Conservation (phyloP, 2,329 filamentous ascomycete species). For the Phyllosticta citriasiana region DNA sequence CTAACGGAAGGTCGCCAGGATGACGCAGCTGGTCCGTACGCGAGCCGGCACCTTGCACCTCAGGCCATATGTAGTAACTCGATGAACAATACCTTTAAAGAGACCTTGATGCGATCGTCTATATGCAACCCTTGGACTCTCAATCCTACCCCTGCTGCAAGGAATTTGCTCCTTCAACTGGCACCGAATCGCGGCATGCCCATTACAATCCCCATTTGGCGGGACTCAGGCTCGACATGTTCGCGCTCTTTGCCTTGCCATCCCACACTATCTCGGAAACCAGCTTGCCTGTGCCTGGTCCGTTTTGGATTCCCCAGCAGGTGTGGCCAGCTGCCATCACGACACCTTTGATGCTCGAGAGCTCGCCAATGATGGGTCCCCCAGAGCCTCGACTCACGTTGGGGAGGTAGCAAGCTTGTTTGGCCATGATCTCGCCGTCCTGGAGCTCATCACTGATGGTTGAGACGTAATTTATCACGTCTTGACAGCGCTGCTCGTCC, state of each 20-base stretch:
- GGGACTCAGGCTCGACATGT: slow-evolving; percentile 33
- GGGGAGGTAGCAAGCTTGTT: slow-evolving; percentile 90
- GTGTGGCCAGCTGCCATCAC: slow-evolving; percentile 84
- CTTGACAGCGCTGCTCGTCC: slow-evolving; percentile 69
- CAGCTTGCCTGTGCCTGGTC: slow-evolving; percentile 58
- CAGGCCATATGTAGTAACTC: not conserved
- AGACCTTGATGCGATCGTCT: not conserved
- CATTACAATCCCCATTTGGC: slow-evolving; percentile 18
- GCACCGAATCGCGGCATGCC: not conserved
- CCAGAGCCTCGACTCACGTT: slow-evolving; percentile 52
- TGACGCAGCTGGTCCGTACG: not conserved
- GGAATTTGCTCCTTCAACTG: not conserved
- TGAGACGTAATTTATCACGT: slow-evolving; percentile 69
- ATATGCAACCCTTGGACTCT: not conserved
- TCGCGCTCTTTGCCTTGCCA: slow-evolving; percentile 32
- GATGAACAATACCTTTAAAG: not conserved
- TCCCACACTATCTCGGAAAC: slow-evolving; percentile 39
- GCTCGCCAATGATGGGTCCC: slow-evolving; percentile 70
- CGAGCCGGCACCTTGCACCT: too few relatives aligned
- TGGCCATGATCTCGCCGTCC: slow-evolving; percentile 50
- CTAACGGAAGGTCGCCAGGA: not conserved
- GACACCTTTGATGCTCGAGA: slow-evolving; percentile 56
- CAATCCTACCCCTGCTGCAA: not conserved
- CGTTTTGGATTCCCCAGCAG: slow-evolving; percentile 98
- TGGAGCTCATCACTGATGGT: slow-evolving; percentile 43